Base-by-base conservation (phyloP, 1,284 basidiomycete species). In the Ceratobasidium papillatum region DNA sequence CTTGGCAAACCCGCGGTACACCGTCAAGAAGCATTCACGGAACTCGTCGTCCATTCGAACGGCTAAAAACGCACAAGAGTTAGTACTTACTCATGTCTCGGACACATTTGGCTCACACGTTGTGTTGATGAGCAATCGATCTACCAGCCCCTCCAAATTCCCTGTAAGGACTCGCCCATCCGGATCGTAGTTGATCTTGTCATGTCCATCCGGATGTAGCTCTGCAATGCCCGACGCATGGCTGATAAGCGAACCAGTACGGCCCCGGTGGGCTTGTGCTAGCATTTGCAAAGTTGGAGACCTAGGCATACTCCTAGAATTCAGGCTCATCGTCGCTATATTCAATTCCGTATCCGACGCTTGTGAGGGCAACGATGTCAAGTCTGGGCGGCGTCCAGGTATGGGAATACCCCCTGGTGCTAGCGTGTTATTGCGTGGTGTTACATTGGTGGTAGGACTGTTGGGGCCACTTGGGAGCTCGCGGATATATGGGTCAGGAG, bases 1-100 rank as follows among this genome's bases (percentile, higher is more conserved):
- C 43, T 25, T 58, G 12, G 68, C 68, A 22, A 71, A 71, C 30
- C 68, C 68, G 22, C 68, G 68, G n/a, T 71, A 71, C 0, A 71
- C 68, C 5, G 54, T 71, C 30, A 71, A 56, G 43, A 71, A 71
- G 19, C 68, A 71, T 19, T 59, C 43, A 30, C 68, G 54, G 32
- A 59, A 71, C 17, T 71, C 54, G 17, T 71, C 41, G 56, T 71
- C 54, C 56, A 71, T 71, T n/a, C 27, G 17, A 14, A 17, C 12
- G 9, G 68, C 56, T 71, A 22, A 32, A 32, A 61, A 14, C 34
- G 19, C 19, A 54, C 30, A 12, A 38, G 3, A 38, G 9, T 65
- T 30, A 65, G 34, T 14, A 25, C 9, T 17, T 2, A 22, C 11
- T 14, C 19, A 22, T 4, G 12, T 36, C 4, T 11, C 51, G 27